Percentiles rank a stretch among this genome's conserved stretches.
These are phyloP conservation scores for Phyllosticta citriasiana DNA, from an alignment of 2,329 filamentous ascomycete genomes.

Conservation along the genomic window DNA sequence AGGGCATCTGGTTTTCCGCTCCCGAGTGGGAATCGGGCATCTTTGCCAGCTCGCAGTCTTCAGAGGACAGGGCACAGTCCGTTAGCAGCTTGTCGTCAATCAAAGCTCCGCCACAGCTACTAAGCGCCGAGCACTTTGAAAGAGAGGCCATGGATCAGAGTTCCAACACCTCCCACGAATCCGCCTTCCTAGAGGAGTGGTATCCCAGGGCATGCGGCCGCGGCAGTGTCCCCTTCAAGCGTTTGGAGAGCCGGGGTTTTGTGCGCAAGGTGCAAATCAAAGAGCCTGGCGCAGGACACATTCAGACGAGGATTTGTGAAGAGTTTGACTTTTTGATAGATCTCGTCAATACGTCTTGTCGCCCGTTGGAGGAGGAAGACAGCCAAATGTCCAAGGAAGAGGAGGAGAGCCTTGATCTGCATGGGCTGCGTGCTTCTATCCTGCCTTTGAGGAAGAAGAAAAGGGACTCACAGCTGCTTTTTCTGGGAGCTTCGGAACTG, in stretches of 20 bases:
- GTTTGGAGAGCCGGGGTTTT: slow-evolving; percentile 66
- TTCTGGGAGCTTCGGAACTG: slow-evolving; percentile 63
- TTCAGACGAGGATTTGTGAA: slow-evolving; percentile 52
- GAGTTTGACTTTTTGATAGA: slow-evolving; percentile 50
- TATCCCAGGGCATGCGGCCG: slow-evolving; percentile 58
- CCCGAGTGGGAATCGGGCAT: slow-evolving; percentile 28
- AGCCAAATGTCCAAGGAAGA: slow-evolving; percentile 10
- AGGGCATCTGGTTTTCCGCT: slow-evolving; percentile 43
- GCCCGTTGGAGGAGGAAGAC: slow-evolving; percentile 16
- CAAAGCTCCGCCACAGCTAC: slow-evolving; percentile 7
- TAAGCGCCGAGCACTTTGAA: slow-evolving; percentile 34
- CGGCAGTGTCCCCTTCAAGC: slow-evolving; percentile 53
- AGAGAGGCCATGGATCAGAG: slow-evolving; percentile 39
- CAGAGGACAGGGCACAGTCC: slow-evolving; percentile 38
- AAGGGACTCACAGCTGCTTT: slow-evolving; percentile 62
- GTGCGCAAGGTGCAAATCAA: slow-evolving; percentile 54
- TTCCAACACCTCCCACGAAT: slow-evolving; percentile 36
- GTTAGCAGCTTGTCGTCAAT: slow-evolving; percentile 12
- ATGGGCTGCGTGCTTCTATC: slow-evolving; percentile 58
- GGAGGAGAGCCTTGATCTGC: slow-evolving; percentile 17
- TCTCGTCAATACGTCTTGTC: slow-evolving; percentile 17
- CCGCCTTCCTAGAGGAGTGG: slow-evolving; percentile 38
- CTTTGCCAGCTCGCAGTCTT: slow-evolving; percentile 26
- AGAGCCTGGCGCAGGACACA: slow-evolving; percentile 55
- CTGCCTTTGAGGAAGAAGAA: slow-evolving; percentile 69